Base-by-base conservation (phyloP, 352 stramenopile genomes). In the Phytopythium mirpurense region DNA sequence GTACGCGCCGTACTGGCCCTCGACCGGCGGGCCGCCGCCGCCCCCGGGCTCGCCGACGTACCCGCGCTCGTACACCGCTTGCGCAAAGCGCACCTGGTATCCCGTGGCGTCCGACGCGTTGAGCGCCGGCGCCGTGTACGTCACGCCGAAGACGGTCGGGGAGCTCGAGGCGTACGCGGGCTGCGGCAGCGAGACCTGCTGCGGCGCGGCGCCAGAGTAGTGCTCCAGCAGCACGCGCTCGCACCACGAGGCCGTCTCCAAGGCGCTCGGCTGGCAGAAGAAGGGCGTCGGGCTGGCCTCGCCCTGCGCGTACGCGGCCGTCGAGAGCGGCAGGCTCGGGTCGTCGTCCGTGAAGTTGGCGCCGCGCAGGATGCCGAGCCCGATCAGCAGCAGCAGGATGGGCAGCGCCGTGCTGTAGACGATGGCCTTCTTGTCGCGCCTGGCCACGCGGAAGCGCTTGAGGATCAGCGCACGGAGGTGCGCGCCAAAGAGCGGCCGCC, bases 381-480 rank as follows among this genome's bases (percentile, higher is more conserved):
- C 83, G 36, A 82, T 27, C 0, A 85, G 8, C 7, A 93, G 51
- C 16, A 83, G 51, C 10, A 83, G 38, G 14, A 89, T 54, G 0
- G 83, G 80, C 5, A 90, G 53, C 1, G 78, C 51, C 15, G 73
- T 59, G 35, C 72, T 88, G 49, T 85, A 83, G 34, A 83, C 59
- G 7, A 86, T 64, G 50, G 74, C 77, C 51, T 80, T 81, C 40
- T 70, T 68, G 56, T 90, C 79, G 2, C 77, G 70, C 35, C 76
- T 83, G 14, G 74, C 72, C 23, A 80, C 67, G 2, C 71, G 65
- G 54, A 84, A 82, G 0, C 80, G 71, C 53, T 90, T 90, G 18
- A 74, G 62, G 24, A 88, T 42, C 1, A 90, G 49, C 1, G 76
- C 79, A 2, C 40, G 18, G 5, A 88, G 56, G 31, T 90, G 79